Base-by-base conservation (phyloP, 129 eudicot genomes). In the Ambrosia artemisiifolia region DNA sequence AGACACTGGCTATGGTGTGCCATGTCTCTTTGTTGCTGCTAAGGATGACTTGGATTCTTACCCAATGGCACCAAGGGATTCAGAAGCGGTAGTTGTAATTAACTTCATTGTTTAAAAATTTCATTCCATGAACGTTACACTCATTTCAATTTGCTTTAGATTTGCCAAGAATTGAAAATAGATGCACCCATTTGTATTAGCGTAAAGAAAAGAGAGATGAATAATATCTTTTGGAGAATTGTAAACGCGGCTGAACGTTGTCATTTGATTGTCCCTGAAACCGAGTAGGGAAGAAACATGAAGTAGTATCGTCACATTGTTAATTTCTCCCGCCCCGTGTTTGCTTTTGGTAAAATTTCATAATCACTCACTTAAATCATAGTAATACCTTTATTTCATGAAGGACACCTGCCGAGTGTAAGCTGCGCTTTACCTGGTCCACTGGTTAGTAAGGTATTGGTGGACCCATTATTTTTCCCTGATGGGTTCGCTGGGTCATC, bases 11-110 rank as follows among this genome's bases (percentile, higher is more conserved):
- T n/a, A n/a, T n/a, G n/a, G n/a, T n/a, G n/a, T n/a, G n/a, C n/a
- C n/a, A n/a, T n/a, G n/a, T 75, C 93, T 94, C 74, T 82, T 94
- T 19, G 71, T 94, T 65, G 91, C 96, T 18, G 97, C 96, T 17
- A 94, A 94, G 85, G 88, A 94, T 83, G 97, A 94, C 74, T 65
- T 90, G 49, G 88, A 83, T 73, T 75, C 92, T 34, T 85, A 85
- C 80, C 88, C 89, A 14, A 86, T 78, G 85, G 83, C 90, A 75
- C 82, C 81, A 63, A 70, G 74, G 61, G 96, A 93, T 65, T 93
- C 98, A 9, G 91, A 83, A 68, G 74, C 84, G 86, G 98, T 93
- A 85, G 38, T 72, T 51, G 98, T 89, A 85, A 44, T 75, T 51
- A 32, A 11, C 34, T 50, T 34, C 34, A 13, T n/a, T 49, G 61